These are phyloP conservation scores for Ballota nigra DNA, from an alignment of 257 asterid genomes.

Conservation along the genomic window DNA sequence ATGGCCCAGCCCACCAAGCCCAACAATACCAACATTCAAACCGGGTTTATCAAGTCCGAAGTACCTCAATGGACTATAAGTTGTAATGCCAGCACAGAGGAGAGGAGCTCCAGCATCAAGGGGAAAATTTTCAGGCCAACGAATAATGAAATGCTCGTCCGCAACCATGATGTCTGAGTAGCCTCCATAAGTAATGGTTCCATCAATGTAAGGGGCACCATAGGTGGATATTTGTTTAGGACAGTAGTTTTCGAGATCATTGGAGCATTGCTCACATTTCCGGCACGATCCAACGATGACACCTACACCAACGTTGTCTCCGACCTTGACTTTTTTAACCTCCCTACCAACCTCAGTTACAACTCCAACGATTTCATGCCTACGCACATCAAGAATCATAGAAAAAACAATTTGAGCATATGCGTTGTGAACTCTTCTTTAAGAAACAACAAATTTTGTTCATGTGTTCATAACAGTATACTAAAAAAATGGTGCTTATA, in stretches of 20 bases:
- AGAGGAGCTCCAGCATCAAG: constrained; percentile 60
- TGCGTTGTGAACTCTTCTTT: background rate
- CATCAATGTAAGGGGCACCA: constrained; percentile 10
- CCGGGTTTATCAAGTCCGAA: constrained; percentile 60
- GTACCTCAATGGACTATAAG: constrained; percentile 50
- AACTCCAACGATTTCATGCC: constrained; percentile 24
- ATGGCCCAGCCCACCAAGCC: constrained; percentile 68
- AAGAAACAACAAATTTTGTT: background rate
- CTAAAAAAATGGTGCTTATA: background rate
- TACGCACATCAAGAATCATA: background rate
- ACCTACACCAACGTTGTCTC: constrained; percentile 18
- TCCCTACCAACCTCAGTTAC: constrained; percentile 21
- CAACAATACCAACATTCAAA: constrained; percentile 43
- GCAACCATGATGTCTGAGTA: constrained; percentile 24
- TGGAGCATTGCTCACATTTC: constrained; percentile 4
- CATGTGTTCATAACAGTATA: background rate
- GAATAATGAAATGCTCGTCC: constrained; percentile 42
- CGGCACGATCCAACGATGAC: constrained; percentile 19
- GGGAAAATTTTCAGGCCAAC: constrained; percentile 54
- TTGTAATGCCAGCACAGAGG: constrained; percentile 60
- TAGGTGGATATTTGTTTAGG: constrained; percentile 10
- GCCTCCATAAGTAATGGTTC: constrained; percentile 18
- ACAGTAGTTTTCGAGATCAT: constrained; percentile 24
- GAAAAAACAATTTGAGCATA: background rate
- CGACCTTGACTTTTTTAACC: constrained; percentile 13